Conservation (phyloP, 2,329 filamentous ascomycete species). For the Fusarium equiseti region DNA sequence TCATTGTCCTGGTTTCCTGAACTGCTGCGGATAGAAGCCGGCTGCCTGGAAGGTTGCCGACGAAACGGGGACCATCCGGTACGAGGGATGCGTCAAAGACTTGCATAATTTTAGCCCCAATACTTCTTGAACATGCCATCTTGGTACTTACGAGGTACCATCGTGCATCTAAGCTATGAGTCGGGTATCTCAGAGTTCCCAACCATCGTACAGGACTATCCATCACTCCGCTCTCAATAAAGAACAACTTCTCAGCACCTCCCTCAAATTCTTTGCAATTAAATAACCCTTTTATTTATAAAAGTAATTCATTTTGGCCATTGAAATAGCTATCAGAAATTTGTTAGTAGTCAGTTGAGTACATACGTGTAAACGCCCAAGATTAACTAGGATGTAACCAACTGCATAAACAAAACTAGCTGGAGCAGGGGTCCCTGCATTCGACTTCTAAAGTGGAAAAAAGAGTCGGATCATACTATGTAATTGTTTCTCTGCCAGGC, state of each 20-base stretch:
- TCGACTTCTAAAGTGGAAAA: background rate
- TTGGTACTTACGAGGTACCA: background rate
- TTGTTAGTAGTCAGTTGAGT: background rate
- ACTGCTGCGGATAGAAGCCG: background rate
- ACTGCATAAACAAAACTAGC: slow-evolving; percentile 7
- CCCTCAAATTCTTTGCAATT: background rate
- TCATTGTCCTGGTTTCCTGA: background rate
- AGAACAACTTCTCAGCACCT: background rate
- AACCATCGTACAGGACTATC: no score
- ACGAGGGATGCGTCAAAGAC: background rate
- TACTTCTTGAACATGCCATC: no score
- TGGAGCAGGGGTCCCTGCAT: background rate
- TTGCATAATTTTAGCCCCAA: fast-evolving
- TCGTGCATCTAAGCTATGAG: background rate
- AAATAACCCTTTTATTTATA: background rate
- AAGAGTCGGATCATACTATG: background rate
- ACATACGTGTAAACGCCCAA: background rate
- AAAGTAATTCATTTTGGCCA: fast-evolving
- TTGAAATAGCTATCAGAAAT: background rate
- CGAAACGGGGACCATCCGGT: background rate
- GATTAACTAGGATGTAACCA: slow-evolving; percentile 6
- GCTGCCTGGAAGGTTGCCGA: background rate
- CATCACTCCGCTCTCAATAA: background rate
- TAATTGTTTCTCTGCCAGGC: fast-evolving
- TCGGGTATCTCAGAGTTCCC: background rate